These are phyloP conservation scores for Plectranthus barbatus DNA, from an alignment of 257 asterid species.

Conservation along the genomic window DNA sequence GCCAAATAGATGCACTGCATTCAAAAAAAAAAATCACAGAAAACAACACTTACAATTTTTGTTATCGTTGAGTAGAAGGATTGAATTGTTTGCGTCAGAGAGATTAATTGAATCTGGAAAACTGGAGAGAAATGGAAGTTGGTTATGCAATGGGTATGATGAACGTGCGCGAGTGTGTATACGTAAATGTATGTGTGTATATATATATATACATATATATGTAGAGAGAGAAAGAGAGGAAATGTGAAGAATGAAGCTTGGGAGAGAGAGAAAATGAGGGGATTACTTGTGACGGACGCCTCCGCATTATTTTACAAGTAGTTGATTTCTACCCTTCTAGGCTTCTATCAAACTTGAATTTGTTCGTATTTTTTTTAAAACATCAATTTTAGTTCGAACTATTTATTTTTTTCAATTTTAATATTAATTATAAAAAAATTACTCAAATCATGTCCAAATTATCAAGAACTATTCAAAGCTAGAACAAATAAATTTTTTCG, in stretches of 20 bases:
- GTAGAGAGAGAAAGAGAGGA: neutral
- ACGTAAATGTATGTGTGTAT: neutral
- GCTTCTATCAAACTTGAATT: neutral
- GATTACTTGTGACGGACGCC: constrained; percentile 67
- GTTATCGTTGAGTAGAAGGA: constrained; percentile 23
- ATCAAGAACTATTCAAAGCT: no score
- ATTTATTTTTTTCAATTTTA: no score
- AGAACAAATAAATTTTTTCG: no score
- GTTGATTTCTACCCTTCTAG: no score
- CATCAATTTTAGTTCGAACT: no score
- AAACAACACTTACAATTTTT: neutral
- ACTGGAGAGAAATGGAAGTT: constrained; percentile 17
- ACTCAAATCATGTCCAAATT: no score
- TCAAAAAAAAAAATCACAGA: neutral
- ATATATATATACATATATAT: neutral
- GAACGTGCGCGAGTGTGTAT: constrained; percentile 19
- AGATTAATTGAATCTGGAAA: constrained; percentile 8
- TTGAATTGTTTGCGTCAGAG: neutral
- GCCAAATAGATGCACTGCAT: neutral
- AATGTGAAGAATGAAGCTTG: constrained; percentile 19
- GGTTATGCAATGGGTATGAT: constrained; percentile 14
- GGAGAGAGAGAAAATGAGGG: constrained; percentile 32
- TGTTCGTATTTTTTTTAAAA: constrained; percentile 3
- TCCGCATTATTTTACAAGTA: constrained; percentile 37
- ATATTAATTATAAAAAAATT: no score